These are phyloP conservation scores for Ceratobasidium papillatum DNA, from an alignment of 1,284 basidiomycete genomes.

Conservation along the genomic window DNA sequence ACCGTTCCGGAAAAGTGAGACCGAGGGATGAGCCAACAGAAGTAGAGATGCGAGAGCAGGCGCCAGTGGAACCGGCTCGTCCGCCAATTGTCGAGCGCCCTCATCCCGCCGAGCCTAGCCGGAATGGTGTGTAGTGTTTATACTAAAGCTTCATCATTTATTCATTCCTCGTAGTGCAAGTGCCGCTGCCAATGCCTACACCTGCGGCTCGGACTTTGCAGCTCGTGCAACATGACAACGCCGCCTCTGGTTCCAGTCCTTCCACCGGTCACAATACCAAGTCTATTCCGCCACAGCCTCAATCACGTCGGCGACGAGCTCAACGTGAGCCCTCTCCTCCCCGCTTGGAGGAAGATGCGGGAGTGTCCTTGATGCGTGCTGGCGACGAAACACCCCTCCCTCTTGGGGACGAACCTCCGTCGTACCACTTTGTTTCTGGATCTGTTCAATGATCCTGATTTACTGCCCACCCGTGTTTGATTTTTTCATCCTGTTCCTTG, in stretches of 20 bases:
- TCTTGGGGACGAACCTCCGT: neutral
- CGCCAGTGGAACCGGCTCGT: neutral
- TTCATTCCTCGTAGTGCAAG: neutral
- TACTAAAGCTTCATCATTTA: neutral
- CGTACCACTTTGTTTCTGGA: conserved; percentile 10
- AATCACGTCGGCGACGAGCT: neutral
- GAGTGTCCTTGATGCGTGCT: conserved; percentile 35
- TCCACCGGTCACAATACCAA: neutral
- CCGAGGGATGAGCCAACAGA: neutral
- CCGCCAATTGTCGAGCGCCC: neutral
- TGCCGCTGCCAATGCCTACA: neutral
- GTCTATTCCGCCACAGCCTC: neutral
- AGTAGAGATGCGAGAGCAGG: neutral
- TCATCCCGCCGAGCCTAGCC: neutral
- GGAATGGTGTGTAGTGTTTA: neutral
- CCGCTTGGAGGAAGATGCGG: conserved; percentile 28
- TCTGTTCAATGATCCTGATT: neutral
- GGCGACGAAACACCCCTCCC: neutral
- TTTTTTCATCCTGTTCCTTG: too few species aligned
- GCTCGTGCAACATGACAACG: neutral
- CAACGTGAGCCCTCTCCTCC: conserved; percentile 26
- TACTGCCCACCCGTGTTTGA: too few species aligned
- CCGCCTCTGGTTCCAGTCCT: neutral
- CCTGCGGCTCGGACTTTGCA: neutral
- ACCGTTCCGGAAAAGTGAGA: neutral